These are phyloP conservation scores for Peziza echinospora DNA, from an alignment of 495 filamentous ascomycete genomes.

Conservation along the genomic window DNA sequence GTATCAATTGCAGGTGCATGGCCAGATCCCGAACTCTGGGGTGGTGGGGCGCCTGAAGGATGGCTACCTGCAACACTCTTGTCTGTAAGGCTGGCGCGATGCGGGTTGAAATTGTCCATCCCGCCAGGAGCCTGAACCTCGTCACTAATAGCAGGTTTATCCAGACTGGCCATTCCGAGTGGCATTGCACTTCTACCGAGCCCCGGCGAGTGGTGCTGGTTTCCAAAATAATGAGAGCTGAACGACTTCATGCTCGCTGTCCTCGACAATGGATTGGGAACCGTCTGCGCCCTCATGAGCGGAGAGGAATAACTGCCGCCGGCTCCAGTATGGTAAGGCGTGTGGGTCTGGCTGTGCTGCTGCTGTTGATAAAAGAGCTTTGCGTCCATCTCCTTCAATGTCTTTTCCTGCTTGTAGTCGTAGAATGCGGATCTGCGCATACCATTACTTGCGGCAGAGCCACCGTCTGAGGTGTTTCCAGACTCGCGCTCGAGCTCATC, in stretches of 20 bases:
- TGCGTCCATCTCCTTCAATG: constrained; percentile 72
- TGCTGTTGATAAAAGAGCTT: constrained; percentile 89
- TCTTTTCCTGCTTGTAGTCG: constrained; percentile 40
- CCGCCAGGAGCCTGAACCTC: not conserved
- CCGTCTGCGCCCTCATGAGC: constrained; percentile 32
- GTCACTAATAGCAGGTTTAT: not conserved
- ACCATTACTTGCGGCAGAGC: not conserved
- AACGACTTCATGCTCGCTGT: constrained; percentile 24
- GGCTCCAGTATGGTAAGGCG: constrained; percentile 10
- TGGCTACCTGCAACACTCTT: not conserved
- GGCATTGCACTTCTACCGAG: not conserved
- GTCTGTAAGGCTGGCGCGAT: not conserved
- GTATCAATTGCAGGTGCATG: not conserved
- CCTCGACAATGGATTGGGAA: constrained; percentile 21
- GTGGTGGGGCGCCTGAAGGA: not conserved
- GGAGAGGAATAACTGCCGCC: constrained; percentile 28
- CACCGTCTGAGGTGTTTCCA: not conserved
- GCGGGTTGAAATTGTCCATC: not conserved
- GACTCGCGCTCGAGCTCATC: not conserved
- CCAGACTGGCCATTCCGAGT: not conserved
- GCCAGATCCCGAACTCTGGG: not conserved
- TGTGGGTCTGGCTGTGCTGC: constrained; percentile 36
- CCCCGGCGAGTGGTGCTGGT: constrained; percentile 15
- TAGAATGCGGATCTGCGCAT: constrained; percentile 19
- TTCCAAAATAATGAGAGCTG: constrained; percentile 18